Percentiles rank a stretch among this genome's conserved stretches.
These are phyloP conservation scores for Cladorrhinum sp. DNA, from an alignment of 2,329 filamentous ascomycete species.

Conservation along the genomic window DNA sequence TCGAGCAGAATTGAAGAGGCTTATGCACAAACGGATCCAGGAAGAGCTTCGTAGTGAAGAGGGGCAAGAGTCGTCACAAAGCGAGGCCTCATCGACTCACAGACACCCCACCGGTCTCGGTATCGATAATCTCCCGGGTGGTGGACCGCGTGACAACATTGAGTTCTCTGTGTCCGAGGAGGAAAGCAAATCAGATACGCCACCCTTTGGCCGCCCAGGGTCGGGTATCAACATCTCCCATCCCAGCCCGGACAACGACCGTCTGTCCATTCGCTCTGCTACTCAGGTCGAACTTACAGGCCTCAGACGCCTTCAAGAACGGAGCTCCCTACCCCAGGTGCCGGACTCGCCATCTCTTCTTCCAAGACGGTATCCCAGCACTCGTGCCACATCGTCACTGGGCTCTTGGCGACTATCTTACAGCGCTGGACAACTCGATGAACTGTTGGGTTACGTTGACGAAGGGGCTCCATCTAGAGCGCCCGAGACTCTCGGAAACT, in stretches of 20 bases:
- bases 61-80: conserved; percentile 33
- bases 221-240: neutral
- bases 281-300: neutral
- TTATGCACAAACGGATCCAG: conserved; percentile 56
- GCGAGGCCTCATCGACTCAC: conserved; percentile 27
- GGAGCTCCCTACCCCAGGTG: conserved; percentile 22
- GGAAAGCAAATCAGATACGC: conserved; percentile 14
- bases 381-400: conserved; percentile 17
- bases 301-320: conserved; percentile 10
- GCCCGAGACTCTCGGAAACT: neutral
- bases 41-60: conserved; percentile 52
- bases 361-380: conserved; percentile 18
- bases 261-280: conserved; percentile 16
- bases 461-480: conserved; percentile 2
- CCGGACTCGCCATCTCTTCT: conserved; percentile 17
- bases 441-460: conserved; percentile 14
- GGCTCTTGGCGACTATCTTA: conserved; percentile 24
- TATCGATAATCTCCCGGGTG: conserved; percentile 34
- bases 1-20: conserved; percentile 53
- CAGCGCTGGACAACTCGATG: conserved; percentile 20
- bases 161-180: conserved; percentile 40
- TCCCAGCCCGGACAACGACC: neutral
- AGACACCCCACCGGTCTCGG: conserved; percentile 29
- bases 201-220: neutral
- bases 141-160: conserved; percentile 48